Evolutionary conservation across 2,329 filamentous ascomycete species (phyloP), one percentile per base, ranked within the genome.

Genomic region (Phyllosticta citriasiana): DNA sequence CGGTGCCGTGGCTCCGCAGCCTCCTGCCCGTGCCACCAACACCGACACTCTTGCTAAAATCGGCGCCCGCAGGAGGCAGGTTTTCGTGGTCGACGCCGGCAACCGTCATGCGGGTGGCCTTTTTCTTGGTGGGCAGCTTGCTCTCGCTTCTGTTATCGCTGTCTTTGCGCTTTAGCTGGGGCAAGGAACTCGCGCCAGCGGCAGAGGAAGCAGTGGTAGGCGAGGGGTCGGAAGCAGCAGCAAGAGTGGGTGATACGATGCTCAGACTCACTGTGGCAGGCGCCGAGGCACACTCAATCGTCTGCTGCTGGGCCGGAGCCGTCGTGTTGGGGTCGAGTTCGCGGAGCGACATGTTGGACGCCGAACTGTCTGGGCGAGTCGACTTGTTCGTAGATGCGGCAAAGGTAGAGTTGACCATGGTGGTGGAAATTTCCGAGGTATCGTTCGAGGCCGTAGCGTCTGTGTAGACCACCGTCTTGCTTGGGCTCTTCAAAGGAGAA

Each of bases 401-500:
- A 6, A 52, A 33, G 57, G 58, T 57, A 16, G 59, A 7, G 57
- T 55, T 66, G 27, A 30, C 27, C 27, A 30, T 30, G 66, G 65
- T 71, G 22, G 70, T 63, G 26, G 70, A 69, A 47, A 66, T 69
- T 26, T 69, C 61, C 55, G 69, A 66, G 51, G 62, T 65, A 10
- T 69, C 65, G 3, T 67, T 68, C 12, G 30, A 52, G 12, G 67
- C 67, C 60, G 27, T 72, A 62, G 72, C 69, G 66, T 84, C 81
- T 64, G 78, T 79, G 67, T 82, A 83, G 62, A 84, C 74, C 61
- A 77, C 78, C 30, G 76, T 74, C 67, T 84, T 84, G 25, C 74
- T 75, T 4, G 81, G 79, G 60, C 73, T 75, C 47, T 70, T 70
- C 0, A 64, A 62, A 5, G 63, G 63, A 54, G 73, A 73, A 60